Base-by-base conservation (phyloP, 192 early-diverging fungal species). In the Gonapodya sp. region DNA sequence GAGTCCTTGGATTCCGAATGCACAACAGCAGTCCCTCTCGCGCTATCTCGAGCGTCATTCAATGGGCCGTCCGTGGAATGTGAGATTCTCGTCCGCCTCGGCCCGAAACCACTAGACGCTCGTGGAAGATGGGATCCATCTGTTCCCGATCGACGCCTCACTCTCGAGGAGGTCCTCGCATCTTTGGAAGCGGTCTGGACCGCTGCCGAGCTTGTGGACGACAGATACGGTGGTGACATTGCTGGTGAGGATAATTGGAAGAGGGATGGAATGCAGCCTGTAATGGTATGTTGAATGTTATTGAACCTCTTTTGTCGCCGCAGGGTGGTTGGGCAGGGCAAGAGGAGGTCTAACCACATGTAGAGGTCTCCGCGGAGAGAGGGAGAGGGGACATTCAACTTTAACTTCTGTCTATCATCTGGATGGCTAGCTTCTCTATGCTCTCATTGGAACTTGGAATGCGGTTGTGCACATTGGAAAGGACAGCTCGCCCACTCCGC, bases 191-290 rank as follows among this genome's bases (percentile, higher is more conserved):
- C 75, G 8, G 75, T 77, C 30, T 34, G 34, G 18, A 34, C 75
- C 18, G 16, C 75, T 8, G 75, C 75, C 8, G 75, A 77, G 75
- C 75, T 77, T 33, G 75, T 77, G 31, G 75, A 77, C 31, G 75
- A 77, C 75, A 18, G 75, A 34, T 77, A 77, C 75, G 75, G 75
- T 2, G 75, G 75, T 33, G 75, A 77, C 75, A 8, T 18, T 18
- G 34, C 34, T 14, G 75, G 75, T 33, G 75, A 77, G 75, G 75
- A 77, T 34, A 77, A 77, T 33, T 77, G 75, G 75, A 77, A 77
- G 31, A 16, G 75, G 30, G 8, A 77, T 14, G 75, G 75, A 34
- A 77, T 77, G 75, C 75, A 77, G 75, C 30, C 75, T 14, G 34
- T 77, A 16, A 77, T 77, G 75, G 75, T 64, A 24, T n/a, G n/a